A percentile compares a stretch with the other conserved stretches of the same genome.
Conservation (phyloP, 1,284 basidiomycete species). For the Nidula niveotomentosa region DNA sequence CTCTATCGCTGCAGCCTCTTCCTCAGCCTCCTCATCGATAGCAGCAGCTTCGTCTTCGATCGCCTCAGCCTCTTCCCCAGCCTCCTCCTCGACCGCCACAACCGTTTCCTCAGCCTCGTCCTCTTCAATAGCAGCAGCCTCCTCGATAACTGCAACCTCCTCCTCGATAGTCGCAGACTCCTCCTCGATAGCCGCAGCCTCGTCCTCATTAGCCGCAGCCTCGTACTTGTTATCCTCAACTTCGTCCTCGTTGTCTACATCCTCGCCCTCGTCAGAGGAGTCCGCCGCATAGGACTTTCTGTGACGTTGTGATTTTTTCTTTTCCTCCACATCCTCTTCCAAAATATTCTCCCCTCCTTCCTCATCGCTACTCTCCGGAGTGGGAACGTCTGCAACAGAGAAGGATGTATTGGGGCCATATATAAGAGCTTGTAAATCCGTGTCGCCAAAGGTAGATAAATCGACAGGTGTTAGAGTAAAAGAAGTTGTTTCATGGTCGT, state of each 20-base stretch:
- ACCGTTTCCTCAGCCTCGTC: no score
- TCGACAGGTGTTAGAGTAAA: slow-evolving; percentile 9
- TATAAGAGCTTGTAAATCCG: slow-evolving; percentile 46
- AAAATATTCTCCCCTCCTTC: slow-evolving; percentile 17
- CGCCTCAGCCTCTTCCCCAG: background rate
- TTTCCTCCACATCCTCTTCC: slow-evolving; percentile 21
- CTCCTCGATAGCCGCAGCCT: slow-evolving; percentile 2
- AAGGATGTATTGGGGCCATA: slow-evolving; percentile 38
- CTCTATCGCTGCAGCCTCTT: no score
- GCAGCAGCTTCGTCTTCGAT: background rate
- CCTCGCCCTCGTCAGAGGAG: slow-evolving; percentile 22
- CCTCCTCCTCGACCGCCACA: background rate
- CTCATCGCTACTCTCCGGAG: slow-evolving; percentile 22
- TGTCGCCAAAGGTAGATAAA: slow-evolving; percentile 20
- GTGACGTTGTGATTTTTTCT: slow-evolving; percentile 5
- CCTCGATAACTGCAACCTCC: no score
- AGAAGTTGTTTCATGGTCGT: background rate
- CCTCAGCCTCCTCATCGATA: no score
- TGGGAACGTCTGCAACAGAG: slow-evolving; percentile 17
- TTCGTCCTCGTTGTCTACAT: slow-evolving; percentile 19
- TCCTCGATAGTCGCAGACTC: slow-evolving; percentile 1
- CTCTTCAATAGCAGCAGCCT: no score
- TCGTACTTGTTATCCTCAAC: no score
- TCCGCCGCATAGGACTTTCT: slow-evolving; percentile 8
- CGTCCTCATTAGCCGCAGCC: no score